phyloP scores from a whole-genome alignment of 2,329 filamentous ascomycete species.

The Arachnomyces sp. region DNA sequence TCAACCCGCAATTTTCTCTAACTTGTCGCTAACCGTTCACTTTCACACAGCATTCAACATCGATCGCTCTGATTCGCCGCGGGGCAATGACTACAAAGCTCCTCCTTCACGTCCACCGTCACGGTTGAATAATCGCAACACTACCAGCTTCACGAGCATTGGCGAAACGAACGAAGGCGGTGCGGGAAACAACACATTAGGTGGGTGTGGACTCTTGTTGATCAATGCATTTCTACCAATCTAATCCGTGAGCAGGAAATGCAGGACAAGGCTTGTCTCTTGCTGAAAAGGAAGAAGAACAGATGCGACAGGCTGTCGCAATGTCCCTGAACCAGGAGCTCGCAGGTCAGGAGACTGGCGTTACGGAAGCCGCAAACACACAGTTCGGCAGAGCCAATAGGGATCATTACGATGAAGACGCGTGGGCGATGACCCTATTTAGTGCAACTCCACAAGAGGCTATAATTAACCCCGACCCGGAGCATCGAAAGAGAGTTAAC shows the following conservation, averaged over 20 bases:
- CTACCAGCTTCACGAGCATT: constrained; percentile 13
- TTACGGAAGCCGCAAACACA: constrained; percentile 27
- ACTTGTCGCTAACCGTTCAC: constrained; percentile 5
- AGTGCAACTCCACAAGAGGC: constrained; percentile 44
- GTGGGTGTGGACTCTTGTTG: constrained; percentile 15
- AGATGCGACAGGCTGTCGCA: constrained; percentile 40
- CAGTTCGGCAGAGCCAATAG: constrained; percentile 50
- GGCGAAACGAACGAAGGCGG: constrained; percentile 20
- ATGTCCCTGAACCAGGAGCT: constrained; percentile 38
- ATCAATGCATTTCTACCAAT: constrained; percentile 11
- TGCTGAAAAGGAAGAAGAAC: constrained; percentile 38
- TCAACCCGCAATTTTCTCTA: constrained; percentile 3
- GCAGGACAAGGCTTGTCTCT: constrained; percentile 27
- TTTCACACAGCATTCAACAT: constrained; percentile 28
- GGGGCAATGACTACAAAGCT: constrained; percentile 27
- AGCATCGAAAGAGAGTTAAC: constrained; percentile 40
- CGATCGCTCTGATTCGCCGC: constrained; percentile 29
- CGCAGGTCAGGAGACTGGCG: constrained; percentile 49
- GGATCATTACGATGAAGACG: constrained; percentile 45
- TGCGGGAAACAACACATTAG: constrained; percentile 21
- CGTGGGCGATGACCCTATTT: constrained; percentile 51
- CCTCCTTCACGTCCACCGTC: constrained; percentile 43
- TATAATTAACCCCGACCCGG: constrained; percentile 46
- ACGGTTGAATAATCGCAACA: constrained; percentile 28
- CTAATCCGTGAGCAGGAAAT: constrained; percentile 11